Evolutionary conservation across 2,329 filamentous ascomycete species (phyloP), one percentile per base, ranked within the genome.

Genomic region (Aspergillus sp.): DNA sequence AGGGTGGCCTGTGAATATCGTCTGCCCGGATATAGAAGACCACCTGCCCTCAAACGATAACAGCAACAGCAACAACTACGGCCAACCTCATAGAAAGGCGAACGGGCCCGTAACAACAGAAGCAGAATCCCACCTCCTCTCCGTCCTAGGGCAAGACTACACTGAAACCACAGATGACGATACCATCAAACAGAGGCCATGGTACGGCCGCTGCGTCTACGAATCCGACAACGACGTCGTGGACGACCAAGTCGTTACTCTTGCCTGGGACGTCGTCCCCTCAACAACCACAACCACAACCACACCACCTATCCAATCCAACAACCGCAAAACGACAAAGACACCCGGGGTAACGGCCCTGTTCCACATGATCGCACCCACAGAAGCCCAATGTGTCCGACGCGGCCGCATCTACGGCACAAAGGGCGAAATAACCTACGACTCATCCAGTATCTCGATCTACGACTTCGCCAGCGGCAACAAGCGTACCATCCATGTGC

Each of bases 171-270:
- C 81, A 9, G 88, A 88, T 62, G 61, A 58, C 11, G 73, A 79
- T n/a, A 15, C 17, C 17, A 77, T 86, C 4, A 77, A 81, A 48
- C 66, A 68, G 11, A 73, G 83, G 4, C 76, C 81, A 1, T 88
- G 92, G 91, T 98, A 92, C 69, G 95, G 95, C 0, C 86, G 93
- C n/a, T 99, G 95, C 70, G 95, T 98, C 1, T 98, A 88, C 76
- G 95, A 97, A 71, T 81, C 88, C 4, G 92, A 96, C 75, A 99
- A 98, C 75, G 87, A 96, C 68, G 95, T 98, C 42, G 91, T 88
- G 67, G 95, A 99, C 72, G 91, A 98, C 68, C 93, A 98, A 73
- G 83, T 89, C 24, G 95, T 98, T 18, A 93, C 89, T 0, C 85
- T 98, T 52, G 86, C 84, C 4, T 98, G 93, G 92, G 89, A 49